Evolutionary conservation across 345 rosid species (phyloP).

Genomic region (Nephelium lappaceum): DNA sequence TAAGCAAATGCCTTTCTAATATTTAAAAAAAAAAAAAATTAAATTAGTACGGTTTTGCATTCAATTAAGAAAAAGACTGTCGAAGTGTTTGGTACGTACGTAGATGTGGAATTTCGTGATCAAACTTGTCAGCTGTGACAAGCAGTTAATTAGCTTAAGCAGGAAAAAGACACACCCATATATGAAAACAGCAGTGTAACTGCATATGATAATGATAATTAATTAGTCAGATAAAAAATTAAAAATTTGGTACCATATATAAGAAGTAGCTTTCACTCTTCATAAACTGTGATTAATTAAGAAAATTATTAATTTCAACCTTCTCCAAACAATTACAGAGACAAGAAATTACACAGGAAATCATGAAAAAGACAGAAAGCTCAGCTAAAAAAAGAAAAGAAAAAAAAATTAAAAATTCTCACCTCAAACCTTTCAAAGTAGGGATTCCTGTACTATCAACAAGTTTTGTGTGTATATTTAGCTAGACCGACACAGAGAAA

Average conservation of each 20-base stretch:
- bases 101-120: not conserved
- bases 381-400: not conserved
- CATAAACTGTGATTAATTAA: conserved; percentile 20
- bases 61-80: not conserved
- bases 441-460: conserved; percentile 39
- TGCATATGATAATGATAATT: conserved; percentile 20
- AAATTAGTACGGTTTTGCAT: conserved; percentile 10
- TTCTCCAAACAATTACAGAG: conserved; percentile 29
- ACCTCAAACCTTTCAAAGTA: conserved; percentile 25
- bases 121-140: not conserved
- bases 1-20: too few species aligned
- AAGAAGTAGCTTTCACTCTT: conserved; percentile 30
- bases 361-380: not conserved
- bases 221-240: conserved; percentile 9
- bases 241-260: conserved; percentile 20
- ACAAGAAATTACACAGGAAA: not conserved
- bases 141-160: conserved; percentile 18
- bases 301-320: conserved; percentile 27
- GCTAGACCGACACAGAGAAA: not conserved
- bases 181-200: conserved; percentile 23
- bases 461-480: conserved; percentile 20
- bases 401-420: conserved; percentile 4
- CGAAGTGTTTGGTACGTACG: not conserved
- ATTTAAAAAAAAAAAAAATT: not conserved
- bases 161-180: conserved; percentile 23